These are phyloP conservation scores for Trypanosoma caninum DNA, from an alignment of 208 protist genomes.

Conservation along the genomic window DNA sequence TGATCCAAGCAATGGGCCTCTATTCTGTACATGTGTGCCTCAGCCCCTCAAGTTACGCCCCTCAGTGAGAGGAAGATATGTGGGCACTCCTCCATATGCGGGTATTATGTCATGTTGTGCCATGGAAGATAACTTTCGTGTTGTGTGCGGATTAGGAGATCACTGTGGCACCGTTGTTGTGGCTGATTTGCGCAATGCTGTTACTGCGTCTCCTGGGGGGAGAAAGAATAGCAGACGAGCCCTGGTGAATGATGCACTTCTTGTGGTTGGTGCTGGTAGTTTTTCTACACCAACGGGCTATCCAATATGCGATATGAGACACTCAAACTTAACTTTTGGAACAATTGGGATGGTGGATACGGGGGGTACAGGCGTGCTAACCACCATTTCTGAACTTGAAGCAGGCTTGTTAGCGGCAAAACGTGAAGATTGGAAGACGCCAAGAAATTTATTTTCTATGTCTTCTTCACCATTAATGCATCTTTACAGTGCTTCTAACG, in stretches of 20 bases:
- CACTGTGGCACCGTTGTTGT: conserved; percentile 48
- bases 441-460: not conserved
- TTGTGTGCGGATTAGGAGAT: conserved; percentile 63
- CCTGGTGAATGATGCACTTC: not conserved
- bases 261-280: conserved; percentile 16
- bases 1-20: conserved; percentile 20
- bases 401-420: conserved; percentile 2
- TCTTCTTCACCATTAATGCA: no score
- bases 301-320: conserved; percentile 42
- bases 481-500: not conserved
- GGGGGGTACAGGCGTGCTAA: conserved; percentile 27
- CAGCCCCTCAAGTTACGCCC: not conserved
- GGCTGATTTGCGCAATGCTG: conserved; percentile 45
- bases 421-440: not conserved
- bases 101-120: conserved; percentile 68
- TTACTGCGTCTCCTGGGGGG: not conserved
- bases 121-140: conserved; percentile 50
- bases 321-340: conserved; percentile 24
- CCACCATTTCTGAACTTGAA: conserved; percentile 36
- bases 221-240: conserved; percentile 3
- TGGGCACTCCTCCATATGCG: conserved; percentile 6
- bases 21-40: conserved; percentile 8
- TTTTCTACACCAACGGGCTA: conserved; percentile 33
- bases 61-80: not conserved
- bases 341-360: conserved; percentile 57